Evolutionary conservation across 148 eudicot species (phyloP), one percentile per base, ranked within the genome.

Genomic region (Vaccinium macrocarpon): DNA sequence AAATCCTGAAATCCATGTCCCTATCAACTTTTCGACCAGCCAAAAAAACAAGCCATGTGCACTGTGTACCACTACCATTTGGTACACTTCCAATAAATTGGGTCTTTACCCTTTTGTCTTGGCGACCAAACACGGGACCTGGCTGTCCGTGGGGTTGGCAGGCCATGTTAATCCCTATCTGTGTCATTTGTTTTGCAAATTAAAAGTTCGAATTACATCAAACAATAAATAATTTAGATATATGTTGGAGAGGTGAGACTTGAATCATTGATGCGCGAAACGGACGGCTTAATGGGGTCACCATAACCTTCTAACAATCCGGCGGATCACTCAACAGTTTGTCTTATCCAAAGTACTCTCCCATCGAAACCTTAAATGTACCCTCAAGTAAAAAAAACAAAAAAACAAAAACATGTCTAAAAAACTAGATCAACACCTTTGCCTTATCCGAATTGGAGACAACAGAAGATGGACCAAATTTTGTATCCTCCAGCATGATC

Each of bases 21-120:
- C 75, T 55, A 32, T 80, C 86, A 80, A 29, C 66, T 68, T 80
- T 72, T 29, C 68, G 29, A 55, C 19, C 56, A 6, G 70, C 80
- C 11, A 73, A 15, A 27, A 64, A 29, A 85, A 72, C 79, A 76
- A 81, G 80, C 38, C 86, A 85, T 73, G 80, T 80, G 83, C 71
- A 55, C 61, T 48, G 7, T 64, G 51, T 57, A n/a, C 42, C 38
- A 2, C 19, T 57, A 21, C 72, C 79, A 52, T 3, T 59, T 15
- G 19, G 4, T 59, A 5, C 14, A 57, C 6, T 74, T 35, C 85
- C 72, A 21, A 59, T 27, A 57, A 18, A 23, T 74, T 23, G 57
- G 73, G 81, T 19, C 14, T 48, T 59, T 83, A 5, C 77, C 15
- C 2, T 62, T 16, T 48, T 23, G 38, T 53, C 12, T 70, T 23